Evolutionary conservation across 441 rosid genomes (phyloP), one percentile per base, ranked within the genome.

Genomic region (Kokia cookei): DNA sequence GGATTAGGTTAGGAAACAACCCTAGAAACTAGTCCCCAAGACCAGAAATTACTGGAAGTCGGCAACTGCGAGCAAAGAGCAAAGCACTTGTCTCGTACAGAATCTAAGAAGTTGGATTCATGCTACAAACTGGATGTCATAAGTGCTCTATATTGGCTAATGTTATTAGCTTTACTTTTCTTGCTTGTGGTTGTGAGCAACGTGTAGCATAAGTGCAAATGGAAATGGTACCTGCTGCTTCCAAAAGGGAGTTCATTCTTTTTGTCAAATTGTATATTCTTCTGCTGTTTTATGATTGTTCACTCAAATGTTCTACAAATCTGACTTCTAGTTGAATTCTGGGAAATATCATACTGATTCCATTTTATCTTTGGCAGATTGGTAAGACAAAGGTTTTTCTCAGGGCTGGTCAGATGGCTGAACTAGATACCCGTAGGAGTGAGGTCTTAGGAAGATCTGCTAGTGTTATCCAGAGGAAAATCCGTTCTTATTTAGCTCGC

Each of bases 341-440:
- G 57, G 40, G 43, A 47, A 58, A 62, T 26, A 75, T 73, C 45
- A 69, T 51, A 69, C 47, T 65, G 51, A 55, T 72, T 53, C 58
- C 70, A 59, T 19, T 79, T 79, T 66, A 57, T 11, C 29, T 77
- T 82, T 85, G 45, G 77, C 83, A 96, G 99, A 92, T 94, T 77
- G 99, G 99, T 75, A 94, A 96, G 83, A 92, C 98, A 45, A 96
- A 96, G 84, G 89, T 96, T 61, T 96, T 96, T 71, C 96, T 94
- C 66, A 87, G 98, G 85, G 97, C 99, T 78, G 98, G 98, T 78
- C 99, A 94, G 82, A 94, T 96, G 98, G 99, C 98, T 66, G 98
- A 92, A 71, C 80, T 96, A 72, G 98, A 96, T 90, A 86, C 88
- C 70, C 92, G 93, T 59, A 89, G 99, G 88, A 92, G 78, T 78